Base-by-base conservation (phyloP, 2,329 filamentous ascomycete genomes). In the Fusarium euwallaceae region DNA sequence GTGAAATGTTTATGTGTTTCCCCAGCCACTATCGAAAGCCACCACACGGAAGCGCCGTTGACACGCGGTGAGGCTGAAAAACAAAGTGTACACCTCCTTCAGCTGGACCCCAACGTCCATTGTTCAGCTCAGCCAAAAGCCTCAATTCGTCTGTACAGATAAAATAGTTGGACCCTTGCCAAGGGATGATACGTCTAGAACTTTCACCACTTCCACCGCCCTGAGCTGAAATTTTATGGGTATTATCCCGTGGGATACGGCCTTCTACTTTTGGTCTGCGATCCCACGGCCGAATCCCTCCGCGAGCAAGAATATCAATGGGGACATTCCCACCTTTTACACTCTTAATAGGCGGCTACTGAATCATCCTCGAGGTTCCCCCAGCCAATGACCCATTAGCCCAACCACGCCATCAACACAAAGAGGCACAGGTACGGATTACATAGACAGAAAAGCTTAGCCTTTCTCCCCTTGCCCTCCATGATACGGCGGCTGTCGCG, bases 361-460 rank as follows among this genome's bases (percentile, higher is more conserved):
- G 48, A 11, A 43, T 39, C 27, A 45, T 17, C 59, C 56, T 71
- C 43, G 14, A 59, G 39, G 22, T 24, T 29, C 59, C 29, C 36
- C 56, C 56, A 41, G 36, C 11, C 32, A 37, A 51, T 5, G 22
- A 24, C 32, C 36, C 32, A 51, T 45, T 24, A 36, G 27, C 51
- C 24, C 48, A 61, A 24, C 39, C 37, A 64, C 32, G 29, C 71
- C 29, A 59, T 70, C 65, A 67, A 72, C 34, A 53, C 60, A 51
- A 75, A 75, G 72, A 53, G 27, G 48, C 10, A 37, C 53, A 53
- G 4, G 48, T 24, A 24, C 22, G 22, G 22, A 22, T 22, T 17
- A 37, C 53, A 45, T 32, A 29, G 14, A n/a, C 48, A 29, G 48
- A 55, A 63, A 70, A 70, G 61, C 65, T 72, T 70, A 27, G 27